phyloP scores from a whole-genome alignment of 257 asterid genomes.

The Leptodermis oblonga region DNA sequence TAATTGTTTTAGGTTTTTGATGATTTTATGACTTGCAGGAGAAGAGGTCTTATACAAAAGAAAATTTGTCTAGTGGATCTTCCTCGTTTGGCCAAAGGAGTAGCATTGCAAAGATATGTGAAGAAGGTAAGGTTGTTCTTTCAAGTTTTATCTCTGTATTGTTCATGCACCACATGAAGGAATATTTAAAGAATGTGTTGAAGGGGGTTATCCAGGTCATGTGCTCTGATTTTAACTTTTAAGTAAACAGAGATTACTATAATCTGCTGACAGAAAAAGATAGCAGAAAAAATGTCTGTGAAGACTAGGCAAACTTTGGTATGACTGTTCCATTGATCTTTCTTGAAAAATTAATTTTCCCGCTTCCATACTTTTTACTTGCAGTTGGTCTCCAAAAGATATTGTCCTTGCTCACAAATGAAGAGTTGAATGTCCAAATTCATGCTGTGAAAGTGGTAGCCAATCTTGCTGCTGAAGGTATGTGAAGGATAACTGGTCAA shows the following conservation, averaged over 20 bases:
- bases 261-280: not conserved
- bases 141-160: not conserved
- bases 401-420: slow-evolving; percentile 62
- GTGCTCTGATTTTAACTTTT: slow-evolving; percentile 1
- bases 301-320: not conserved
- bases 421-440: slow-evolving; percentile 76
- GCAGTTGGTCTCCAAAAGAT: slow-evolving; percentile 93
- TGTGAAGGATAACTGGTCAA: not conserved
- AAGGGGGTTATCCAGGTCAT: not conserved
- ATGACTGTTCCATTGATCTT: not conserved
- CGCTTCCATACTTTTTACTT: slow-evolving; percentile 19
- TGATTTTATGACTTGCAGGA: slow-evolving; percentile 44
- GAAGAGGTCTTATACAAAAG: slow-evolving; percentile 58
- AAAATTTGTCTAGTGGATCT: slow-evolving; percentile 38
- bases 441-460: slow-evolving; percentile 98
- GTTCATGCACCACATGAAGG: not conserved
- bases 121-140: slow-evolving; percentile 68
- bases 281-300: not conserved
- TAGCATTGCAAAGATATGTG: slow-evolving; percentile 80
- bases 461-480: slow-evolving; percentile 98
- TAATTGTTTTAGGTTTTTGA: slow-evolving; percentile 9
- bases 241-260: not conserved
- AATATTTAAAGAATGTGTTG: not conserved
- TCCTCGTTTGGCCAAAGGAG: slow-evolving; percentile 60
- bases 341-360: slow-evolving; percentile 5